Conservation (phyloP, 116 monocot species). For the Papilionanthe hybrid region DNA sequence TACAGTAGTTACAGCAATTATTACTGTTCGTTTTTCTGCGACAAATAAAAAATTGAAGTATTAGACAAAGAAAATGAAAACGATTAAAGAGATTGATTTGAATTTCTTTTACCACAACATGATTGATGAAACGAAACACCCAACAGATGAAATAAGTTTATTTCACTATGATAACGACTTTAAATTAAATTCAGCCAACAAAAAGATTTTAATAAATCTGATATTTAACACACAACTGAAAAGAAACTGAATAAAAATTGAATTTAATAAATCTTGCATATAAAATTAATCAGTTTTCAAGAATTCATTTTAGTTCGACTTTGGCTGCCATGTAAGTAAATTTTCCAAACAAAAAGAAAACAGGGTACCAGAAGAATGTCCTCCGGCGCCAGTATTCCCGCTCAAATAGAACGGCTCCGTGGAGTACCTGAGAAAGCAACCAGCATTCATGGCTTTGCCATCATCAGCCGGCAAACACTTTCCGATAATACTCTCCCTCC, state of each 20-base stretch:
- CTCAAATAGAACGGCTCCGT: conserved; percentile 28
- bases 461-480: conserved; percentile 38
- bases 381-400: neutral
- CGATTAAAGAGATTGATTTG: no score
- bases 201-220: no score
- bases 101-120: no score
- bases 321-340: no score
- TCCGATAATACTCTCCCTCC: conserved; percentile 5
- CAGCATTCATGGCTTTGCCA: conserved; percentile 50
- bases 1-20: conserved; percentile 12
- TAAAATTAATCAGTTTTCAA: neutral
- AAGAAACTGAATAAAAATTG: no score
- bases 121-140: no score
- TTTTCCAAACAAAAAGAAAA: neutral
- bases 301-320: no score
- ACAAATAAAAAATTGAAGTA: neutral
- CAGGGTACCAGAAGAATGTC: conserved; percentile 11
- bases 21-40: neutral
- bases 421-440: conserved; percentile 62
- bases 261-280: no score
- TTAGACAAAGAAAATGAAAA: neutral
- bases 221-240: no score
- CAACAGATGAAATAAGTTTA: no score
- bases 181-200: no score
- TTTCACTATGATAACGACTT: no score